These are phyloP conservation scores for Byssoonygena ceratinophila DNA, from an alignment of 2,329 filamentous ascomycete genomes.

Conservation along the genomic window DNA sequence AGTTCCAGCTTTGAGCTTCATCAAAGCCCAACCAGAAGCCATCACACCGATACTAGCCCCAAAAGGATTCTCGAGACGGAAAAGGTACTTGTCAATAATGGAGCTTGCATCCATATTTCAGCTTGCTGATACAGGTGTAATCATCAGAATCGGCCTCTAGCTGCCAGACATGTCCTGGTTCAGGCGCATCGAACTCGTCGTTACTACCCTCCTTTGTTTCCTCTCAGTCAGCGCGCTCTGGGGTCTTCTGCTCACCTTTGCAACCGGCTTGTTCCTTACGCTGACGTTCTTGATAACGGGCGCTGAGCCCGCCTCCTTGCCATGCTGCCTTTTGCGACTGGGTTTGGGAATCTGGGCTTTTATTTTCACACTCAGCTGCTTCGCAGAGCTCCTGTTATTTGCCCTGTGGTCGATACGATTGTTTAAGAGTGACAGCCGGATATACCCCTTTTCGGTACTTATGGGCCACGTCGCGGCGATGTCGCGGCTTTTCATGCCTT, in stretches of 20 bases:
- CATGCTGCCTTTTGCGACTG: not conserved
- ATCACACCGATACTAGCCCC: no score
- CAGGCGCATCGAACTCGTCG: not conserved
- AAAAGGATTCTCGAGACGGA: not conserved
- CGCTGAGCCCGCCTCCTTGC: not conserved
- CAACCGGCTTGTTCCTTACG: not conserved
- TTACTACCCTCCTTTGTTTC: not conserved
- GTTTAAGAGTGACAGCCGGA: not conserved
- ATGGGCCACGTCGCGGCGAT: not conserved
- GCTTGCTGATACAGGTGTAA: not conserved
- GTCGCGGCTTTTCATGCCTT: not conserved
- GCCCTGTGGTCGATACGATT: not conserved
- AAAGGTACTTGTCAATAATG: not conserved
- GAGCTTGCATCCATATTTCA: not conserved
- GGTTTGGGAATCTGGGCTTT: constrained; percentile 2
- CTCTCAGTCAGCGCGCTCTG: not conserved
- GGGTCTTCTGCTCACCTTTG: not conserved
- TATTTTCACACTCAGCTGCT: constrained; percentile 9
- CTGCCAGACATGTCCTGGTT: not conserved
- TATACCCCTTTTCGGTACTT: constrained; percentile 6
- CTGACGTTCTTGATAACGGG: not conserved
- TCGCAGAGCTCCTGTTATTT: constrained; percentile 7
- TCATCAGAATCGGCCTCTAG: not conserved
- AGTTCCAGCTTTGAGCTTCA: no score
- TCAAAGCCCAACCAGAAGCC: no score